Evolutionary conservation across 2,329 filamentous ascomycete species (phyloP), one percentile per base, ranked within the genome.

Genomic region (Pseudogymnoascus sp.): DNA sequence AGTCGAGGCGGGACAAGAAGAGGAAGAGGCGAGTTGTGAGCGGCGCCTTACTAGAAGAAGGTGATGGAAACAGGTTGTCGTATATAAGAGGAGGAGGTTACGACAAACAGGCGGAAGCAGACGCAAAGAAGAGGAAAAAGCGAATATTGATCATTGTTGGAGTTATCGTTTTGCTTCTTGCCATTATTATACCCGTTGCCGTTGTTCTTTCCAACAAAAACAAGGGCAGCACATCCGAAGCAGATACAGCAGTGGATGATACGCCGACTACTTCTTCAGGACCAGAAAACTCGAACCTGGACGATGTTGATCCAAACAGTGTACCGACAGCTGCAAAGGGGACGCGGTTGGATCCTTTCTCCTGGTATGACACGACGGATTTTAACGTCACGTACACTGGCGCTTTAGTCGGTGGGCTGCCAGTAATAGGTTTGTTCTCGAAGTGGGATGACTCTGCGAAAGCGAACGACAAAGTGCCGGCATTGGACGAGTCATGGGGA

Each of bases 371-470:
- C 69, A 97, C 93, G 0, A 83, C 81, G 0, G 91, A 93, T 71
- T 96, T 97, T 79, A 99, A 99, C 73, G 83, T 93, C 65, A 97
- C 95, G 0, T 99, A 96, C 73, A 99, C 95, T 0, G 85, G 88
- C 65, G 83, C 86, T 60, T 92, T 86, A 13, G 88, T 97, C 0
- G 95, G 95, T 19, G 90, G 88, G 2, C 81, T 99, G n/a, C 88
- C 91, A 0, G 75, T 97, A 65, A 97, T 97, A 87, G 95, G 95
- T 0, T 82, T 99, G 23, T 88, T 90, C 72, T 86, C 86, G 0
- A 82, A 85, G 0, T 99, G 91, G 90, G 89, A 97, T 73, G 93
- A 99, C 75, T 89, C 88, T 23, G 80, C 84, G 2, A 80, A 81
- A 67, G 87, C 93, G 11, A 97, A 97, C 73, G 80, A 85, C 17